Base-by-base conservation (phyloP, 495 filamentous ascomycete species). In the Penicillium daleae region DNA sequence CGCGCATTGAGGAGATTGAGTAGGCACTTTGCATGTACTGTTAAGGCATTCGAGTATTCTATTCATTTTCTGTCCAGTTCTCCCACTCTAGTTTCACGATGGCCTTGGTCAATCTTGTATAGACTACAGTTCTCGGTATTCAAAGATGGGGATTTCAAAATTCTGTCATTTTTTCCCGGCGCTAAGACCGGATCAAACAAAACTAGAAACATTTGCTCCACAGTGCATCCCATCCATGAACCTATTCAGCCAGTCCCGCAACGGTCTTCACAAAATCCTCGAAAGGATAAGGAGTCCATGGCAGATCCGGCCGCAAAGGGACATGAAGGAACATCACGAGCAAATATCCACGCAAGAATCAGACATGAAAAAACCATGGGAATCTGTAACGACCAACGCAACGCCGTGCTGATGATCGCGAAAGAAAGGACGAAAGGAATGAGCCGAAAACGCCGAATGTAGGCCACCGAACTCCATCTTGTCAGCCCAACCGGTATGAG, bases 1-100 rank as follows among this genome's bases (percentile, higher is more conserved):
- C 77, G 1, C 70, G 72, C 46, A 82, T 87, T 59, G 81, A 87
- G 62, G 84, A 87, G 68, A 80, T 87, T 57, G 83, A 86, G 59
- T 85, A 68, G 48, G 21, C 40, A n/a, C n/a, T n/a, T n/a, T n/a
- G n/a, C n/a, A 42, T 42, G 7, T 42, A 42, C 39, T 42, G 39
- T 42, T 7, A n/a, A 42, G n/a, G 15, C 3, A 42, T 42, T 42
- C 39, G 39, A 42, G 37, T 13, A n/a, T 1, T n/a, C 37, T 5
- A 39, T 39, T 15, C 42, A 46, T 19, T 44, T 3, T 40, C 10
- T 40, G 13, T 40, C 37, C 4, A 15, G 37, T 15, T 17, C 35
- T 17, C 17, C 3, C 10, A n/a, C 17, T 46, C 5, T 21, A 24
- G 42, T 3, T 12, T 7, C 15, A 26, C 13, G 12, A 17, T 4